These are phyloP conservation scores for Colletotrichum paranaense DNA, from an alignment of 2,329 filamentous ascomycete genomes.

Conservation along the genomic window DNA sequence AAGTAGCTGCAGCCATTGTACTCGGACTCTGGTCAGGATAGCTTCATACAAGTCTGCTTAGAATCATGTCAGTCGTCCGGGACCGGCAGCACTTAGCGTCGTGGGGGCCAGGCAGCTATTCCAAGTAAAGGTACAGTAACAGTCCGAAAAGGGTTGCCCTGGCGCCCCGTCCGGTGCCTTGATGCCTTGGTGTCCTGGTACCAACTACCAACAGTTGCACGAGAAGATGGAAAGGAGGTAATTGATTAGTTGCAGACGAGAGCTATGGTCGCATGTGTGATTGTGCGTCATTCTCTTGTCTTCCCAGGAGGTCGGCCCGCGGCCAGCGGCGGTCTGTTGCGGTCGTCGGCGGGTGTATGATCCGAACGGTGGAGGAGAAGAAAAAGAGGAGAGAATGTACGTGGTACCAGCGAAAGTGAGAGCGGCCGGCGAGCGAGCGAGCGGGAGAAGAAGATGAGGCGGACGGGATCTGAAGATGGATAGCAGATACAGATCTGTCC, in stretches of 20 bases:
- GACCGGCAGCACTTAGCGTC: constrained; percentile 10
- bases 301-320: constrained; percentile 14
- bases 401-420: constrained; percentile 18
- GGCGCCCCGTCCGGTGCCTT: background rate
- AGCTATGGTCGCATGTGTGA: constrained; percentile 28
- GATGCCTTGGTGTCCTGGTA: too few relatives aligned
- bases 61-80: constrained; percentile 12
- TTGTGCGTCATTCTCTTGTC: constrained; percentile 29
- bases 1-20: constrained; percentile 30
- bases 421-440: constrained; percentile 4
- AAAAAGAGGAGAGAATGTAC: constrained; percentile 4
- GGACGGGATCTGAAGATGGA: background rate
- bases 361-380: background rate
- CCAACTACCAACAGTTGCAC: constrained; percentile 20
- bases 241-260: constrained; percentile 29
- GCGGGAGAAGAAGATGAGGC: background rate
- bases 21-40: constrained; percentile 6
- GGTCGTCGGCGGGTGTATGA: constrained; percentile 9
- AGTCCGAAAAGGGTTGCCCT: constrained; percentile 13
- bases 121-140: constrained; percentile 7
- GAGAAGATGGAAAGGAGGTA: constrained; percentile 8
- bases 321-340: constrained; percentile 21
- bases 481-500: background rate
- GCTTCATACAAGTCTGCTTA: constrained; percentile 3
- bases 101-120: background rate